Evolutionary conservation across 768 basidiomycete species (phyloP).

Genomic region (Tubosaeta sp.): DNA sequence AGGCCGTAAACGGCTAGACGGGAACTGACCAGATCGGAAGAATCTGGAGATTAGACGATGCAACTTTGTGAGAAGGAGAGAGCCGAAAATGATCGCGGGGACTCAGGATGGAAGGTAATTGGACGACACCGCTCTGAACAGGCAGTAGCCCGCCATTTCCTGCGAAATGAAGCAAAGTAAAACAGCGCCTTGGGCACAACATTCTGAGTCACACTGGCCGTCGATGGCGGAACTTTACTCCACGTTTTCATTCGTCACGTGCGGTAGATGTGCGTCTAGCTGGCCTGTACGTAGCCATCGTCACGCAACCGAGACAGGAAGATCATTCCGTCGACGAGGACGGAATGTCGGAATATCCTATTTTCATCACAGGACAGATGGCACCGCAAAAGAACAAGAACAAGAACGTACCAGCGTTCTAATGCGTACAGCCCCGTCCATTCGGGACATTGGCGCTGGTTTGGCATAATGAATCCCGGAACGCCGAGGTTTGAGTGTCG

Average conservation of each 20-base stretch:
- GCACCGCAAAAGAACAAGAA: background rate
- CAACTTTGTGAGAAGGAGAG: conserved; percentile 14
- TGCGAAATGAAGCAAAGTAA: conserved; percentile 21
- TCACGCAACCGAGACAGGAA: background rate
- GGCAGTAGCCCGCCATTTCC: conserved; percentile 19
- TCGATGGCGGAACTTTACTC: conserved; percentile 15
- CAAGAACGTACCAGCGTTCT: conserved; percentile 1
- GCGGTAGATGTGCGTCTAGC: background rate
- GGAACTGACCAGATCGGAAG: conserved; percentile 13
- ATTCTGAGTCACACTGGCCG: conserved; percentile 15
- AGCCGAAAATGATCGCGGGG: conserved; percentile 20
- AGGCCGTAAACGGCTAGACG: conserved; percentile 23
- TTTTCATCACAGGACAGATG: background rate
- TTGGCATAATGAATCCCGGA: background rate
- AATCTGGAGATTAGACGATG: conserved; percentile 19
- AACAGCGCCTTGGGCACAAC: conserved; percentile 19
- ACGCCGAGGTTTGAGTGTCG: background rate
- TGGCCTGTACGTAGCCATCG: background rate
- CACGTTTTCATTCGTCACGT: background rate
- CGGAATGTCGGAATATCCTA: background rate
- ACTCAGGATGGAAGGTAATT: conserved; percentile 17
- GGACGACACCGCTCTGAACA: conserved; percentile 17
- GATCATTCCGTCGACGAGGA: background rate
- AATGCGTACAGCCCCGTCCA: conserved; percentile 13
- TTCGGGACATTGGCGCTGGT: conserved; percentile 3